A percentile compares a stretch with the other conserved stretches of the same genome.
phyloP scores from a whole-genome alignment of 78 protist species.

The Protostelium mycophagum region DNA sequence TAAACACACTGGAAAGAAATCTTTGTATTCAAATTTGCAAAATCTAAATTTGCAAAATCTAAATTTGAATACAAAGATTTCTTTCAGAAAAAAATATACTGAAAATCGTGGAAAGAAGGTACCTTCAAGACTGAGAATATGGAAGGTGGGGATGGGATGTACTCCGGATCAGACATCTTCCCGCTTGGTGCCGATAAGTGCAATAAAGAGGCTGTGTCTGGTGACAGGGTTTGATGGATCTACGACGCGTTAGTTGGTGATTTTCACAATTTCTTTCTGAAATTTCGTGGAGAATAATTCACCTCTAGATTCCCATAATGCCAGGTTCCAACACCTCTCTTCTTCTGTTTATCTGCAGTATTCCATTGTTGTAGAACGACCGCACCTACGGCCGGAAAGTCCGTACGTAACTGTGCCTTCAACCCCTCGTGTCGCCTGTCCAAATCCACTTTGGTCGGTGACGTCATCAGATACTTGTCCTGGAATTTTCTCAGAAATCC shows the following conservation, averaged over 20 bases:
- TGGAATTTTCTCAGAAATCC: neutral
- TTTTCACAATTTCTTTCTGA: no score
- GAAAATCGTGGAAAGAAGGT: no score
- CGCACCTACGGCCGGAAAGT: neutral
- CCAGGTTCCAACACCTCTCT: neutral
- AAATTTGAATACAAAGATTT: no score
- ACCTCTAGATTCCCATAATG: neutral
- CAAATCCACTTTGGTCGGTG: neutral
- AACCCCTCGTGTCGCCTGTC: neutral
- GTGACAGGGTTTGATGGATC: neutral
- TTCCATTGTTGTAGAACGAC: neutral
- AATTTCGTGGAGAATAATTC: no score
- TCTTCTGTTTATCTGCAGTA: neutral
- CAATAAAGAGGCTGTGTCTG: neutral
- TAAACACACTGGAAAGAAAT: no score
- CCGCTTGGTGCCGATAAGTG: neutral
- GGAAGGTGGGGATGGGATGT: neutral
- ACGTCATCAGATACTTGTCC: neutral
- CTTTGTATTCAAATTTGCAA: no score
- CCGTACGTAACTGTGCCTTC: neutral
- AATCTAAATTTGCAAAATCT: no score
- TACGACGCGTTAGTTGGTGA: neutral
- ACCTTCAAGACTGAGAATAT: neutral
- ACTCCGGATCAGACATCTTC: neutral
- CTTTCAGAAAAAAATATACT: no score